These are phyloP conservation scores for Alternaria brassicicola DNA, from an alignment of 2,329 filamentous ascomycete genomes.

Conservation along the genomic window DNA sequence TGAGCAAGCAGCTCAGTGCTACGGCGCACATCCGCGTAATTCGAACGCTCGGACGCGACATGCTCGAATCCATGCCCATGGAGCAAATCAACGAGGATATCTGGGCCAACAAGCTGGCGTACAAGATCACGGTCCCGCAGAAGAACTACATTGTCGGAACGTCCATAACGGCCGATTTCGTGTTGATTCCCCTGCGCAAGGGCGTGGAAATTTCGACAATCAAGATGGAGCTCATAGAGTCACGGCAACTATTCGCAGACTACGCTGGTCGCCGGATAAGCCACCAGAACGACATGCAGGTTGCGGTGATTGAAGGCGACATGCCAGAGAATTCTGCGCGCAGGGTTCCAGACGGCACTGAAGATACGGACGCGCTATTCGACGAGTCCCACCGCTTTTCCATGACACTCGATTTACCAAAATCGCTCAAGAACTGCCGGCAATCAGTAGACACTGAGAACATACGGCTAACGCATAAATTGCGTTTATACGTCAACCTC, in stretches of 20 bases:
- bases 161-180: slow-evolving; percentile 81
- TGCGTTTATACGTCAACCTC: slow-evolving; percentile 88
- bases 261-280: slow-evolving; percentile 48
- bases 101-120: slow-evolving; percentile 97
- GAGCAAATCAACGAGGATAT: slow-evolving; percentile 83
- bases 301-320: slow-evolving; percentile 41
- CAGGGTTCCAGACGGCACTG: slow-evolving; percentile 35
- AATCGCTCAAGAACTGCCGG: slow-evolving; percentile 79
- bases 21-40: slow-evolving; percentile 67
- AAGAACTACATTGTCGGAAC: slow-evolving; percentile 95
- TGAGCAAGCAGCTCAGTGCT: slow-evolving; percentile 83
- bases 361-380: slow-evolving; percentile 48
- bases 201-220: slow-evolving; percentile 85
- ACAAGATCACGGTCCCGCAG: slow-evolving; percentile 89
- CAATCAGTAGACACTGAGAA: slow-evolving; percentile 89
- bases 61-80: slow-evolving; percentile 67
- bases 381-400: slow-evolving; percentile 67
- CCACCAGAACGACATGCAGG: slow-evolving; percentile 40
- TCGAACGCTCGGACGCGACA: slow-evolving; percentile 62
- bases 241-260: slow-evolving; percentile 50
- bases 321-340: slow-evolving; percentile 45
- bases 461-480: slow-evolving; percentile 91
- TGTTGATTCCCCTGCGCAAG: slow-evolving; percentile 86
- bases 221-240: slow-evolving; percentile 78
- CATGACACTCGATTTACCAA: slow-evolving; percentile 72